Percentiles rank a stretch among this genome's conserved stretches.
Evolutionary conservation across 1,139 yeast species (phyloP).

Genomic region (Chernovozyma aurita): DNA sequence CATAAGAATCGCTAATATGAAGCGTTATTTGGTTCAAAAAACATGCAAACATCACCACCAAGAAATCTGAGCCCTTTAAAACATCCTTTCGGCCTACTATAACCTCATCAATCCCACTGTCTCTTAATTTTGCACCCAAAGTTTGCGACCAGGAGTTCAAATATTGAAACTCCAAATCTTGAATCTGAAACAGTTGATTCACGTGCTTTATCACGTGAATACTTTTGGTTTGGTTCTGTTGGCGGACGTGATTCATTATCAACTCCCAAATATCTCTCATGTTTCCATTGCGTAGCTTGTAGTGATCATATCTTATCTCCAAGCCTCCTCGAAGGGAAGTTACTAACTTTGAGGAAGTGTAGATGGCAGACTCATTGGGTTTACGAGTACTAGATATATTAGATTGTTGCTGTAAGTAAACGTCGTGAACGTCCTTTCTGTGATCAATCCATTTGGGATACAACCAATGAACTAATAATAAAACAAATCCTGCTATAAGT

Average conservation of each 20-base stretch:
- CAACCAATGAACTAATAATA: slow-evolving; percentile 17
- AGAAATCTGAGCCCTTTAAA: slow-evolving; percentile 14
- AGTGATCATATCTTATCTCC: slow-evolving; percentile 54
- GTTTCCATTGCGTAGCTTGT: slow-evolving; percentile 65
- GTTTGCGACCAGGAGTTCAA: slow-evolving; percentile 23
- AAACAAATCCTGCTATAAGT: slow-evolving; percentile 16
- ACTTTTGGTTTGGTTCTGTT: slow-evolving; percentile 12
- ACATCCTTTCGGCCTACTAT: slow-evolving; percentile 16
- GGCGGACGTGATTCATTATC: slow-evolving; percentile 18
- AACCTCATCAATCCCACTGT: slow-evolving; percentile 12
- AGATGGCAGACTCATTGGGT: slow-evolving; percentile 56
- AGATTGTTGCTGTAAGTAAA: slow-evolving; percentile 59
- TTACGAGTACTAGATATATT: slow-evolving; percentile 52
- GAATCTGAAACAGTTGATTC: not conserved
- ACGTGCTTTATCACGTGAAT: not conserved
- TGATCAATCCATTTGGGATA: slow-evolving; percentile 22
- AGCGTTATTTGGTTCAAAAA: slow-evolving; percentile 25
- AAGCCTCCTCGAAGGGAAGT: slow-evolving; percentile 63
- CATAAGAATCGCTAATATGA: slow-evolving; percentile 17
- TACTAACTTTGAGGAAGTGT: slow-evolving; percentile 61
- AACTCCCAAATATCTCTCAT: slow-evolving; percentile 62
- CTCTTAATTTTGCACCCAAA: slow-evolving; percentile 14
- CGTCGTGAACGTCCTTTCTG: slow-evolving; percentile 48
- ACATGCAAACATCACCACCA: slow-evolving; percentile 25
- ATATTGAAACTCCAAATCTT: slow-evolving; percentile 2